These are phyloP conservation scores for Alternaria infectoria DNA, from an alignment of 2,329 filamentous ascomycete genomes.

Conservation along the genomic window DNA sequence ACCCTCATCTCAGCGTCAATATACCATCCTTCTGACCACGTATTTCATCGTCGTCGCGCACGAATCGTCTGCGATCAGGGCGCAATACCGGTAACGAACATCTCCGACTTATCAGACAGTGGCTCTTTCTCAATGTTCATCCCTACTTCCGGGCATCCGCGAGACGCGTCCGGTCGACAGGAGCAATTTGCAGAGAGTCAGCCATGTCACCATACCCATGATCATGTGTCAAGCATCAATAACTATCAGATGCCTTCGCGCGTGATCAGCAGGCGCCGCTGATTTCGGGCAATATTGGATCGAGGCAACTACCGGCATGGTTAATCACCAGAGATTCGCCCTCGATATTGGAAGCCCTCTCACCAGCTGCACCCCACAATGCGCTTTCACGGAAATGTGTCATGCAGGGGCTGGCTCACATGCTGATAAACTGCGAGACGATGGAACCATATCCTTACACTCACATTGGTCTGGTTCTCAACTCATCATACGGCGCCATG, in stretches of 20 bases:
- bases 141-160: not conserved
- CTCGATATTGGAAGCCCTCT: constrained; percentile 12
- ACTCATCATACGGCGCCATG: constrained; percentile 4
- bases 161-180: not conserved
- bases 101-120: not conserved
- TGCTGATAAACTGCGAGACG: not conserved
- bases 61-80: not conserved
- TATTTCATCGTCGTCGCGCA: not conserved
- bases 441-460: not conserved
- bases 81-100: not conserved
- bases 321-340: constrained; percentile 9
- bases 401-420: not conserved
- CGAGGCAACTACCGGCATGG: not conserved
- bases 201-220: not conserved
- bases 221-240: not conserved
- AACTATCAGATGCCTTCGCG: not conserved
- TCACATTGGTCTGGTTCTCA: not conserved
- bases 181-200: not conserved
- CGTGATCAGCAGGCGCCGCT: not conserved
- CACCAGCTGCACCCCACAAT: constrained; percentile 25
- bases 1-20: not conserved
- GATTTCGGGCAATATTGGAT: not conserved
- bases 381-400: not conserved
- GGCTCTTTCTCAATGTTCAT: not conserved
- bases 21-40: not conserved